Base-by-base conservation (phyloP, 1,284 basidiomycete species). In the Pseudozyma flocculosa region DNA sequence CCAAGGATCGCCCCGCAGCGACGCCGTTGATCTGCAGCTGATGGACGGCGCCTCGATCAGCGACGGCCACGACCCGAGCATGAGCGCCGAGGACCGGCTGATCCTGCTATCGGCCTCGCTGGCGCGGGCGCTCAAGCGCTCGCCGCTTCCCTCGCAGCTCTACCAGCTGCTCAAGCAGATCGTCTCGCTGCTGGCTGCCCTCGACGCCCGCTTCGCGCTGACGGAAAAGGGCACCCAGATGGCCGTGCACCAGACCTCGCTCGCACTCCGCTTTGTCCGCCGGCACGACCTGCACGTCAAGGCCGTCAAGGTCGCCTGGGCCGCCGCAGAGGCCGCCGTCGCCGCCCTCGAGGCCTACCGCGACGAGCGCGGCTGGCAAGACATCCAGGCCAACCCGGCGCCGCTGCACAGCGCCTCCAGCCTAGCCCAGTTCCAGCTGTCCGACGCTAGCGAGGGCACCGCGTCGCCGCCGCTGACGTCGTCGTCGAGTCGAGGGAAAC, bases 311-410 rank as follows among this genome's bases (percentile, higher is more conserved):
- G 61, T 57, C 0, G 54, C 56, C 2, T 67, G 63, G 63, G 63
- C 67, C 0, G 53, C 62, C 0, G 54, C 56, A 1, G 67, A 70
- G 48, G 64, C 64, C 4, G 61, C 62, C 9, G 56, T 70, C 2
- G 67, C 67, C 0, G 67, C 64, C 15, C 34, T 70, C 7, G 67
- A 70, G 36, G 67, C 67, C 18, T 70, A 66, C 23, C 32, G 67
- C 13, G 67, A 70, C 30, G 67, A 70, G 29, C 41, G 32, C 23
- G 54, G 50, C 3, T 65, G 61, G 52, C 26, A 40, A 3, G 55
- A 68, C 34, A 15, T 18, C 8, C 48, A 37, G 49, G n/a, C 14
- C 40, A 17, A 17, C 11, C 18, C 19, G 4, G 15, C 15, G 2
- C 18, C 8, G 13, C 17, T 11, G 22, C 11, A 22, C 15, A 29